Evolutionary conservation across 192 early-diverging fungal species (phyloP).

Genomic region (Backusella tarrabulga): DNA sequence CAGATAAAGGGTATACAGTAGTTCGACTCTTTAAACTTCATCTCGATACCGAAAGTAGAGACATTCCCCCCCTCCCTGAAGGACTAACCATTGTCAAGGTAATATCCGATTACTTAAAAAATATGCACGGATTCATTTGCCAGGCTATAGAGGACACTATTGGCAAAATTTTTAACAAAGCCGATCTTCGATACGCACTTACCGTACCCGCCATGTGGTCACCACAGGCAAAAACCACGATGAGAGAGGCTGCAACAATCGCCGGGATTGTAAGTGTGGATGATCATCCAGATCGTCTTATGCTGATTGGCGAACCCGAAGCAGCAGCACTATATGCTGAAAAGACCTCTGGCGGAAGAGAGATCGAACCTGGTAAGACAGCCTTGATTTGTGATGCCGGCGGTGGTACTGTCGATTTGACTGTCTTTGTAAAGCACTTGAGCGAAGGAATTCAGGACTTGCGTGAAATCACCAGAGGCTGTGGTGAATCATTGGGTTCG

Average conservation of each 20-base stretch:
- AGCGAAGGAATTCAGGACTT: conserved; percentile 16
- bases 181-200: conserved; percentile 42
- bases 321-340: conserved; percentile 52
- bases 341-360: conserved; percentile 38
- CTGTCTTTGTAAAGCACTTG: background rate
- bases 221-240: conserved; percentile 42
- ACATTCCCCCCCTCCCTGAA: conserved; percentile 40
- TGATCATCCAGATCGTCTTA: conserved; percentile 44
- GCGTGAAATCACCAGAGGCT: conserved; percentile 49
- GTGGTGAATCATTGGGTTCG: conserved; percentile 51
- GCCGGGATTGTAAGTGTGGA: conserved; percentile 39
- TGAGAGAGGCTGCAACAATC: conserved; percentile 44
- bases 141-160: conserved; percentile 10
- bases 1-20: conserved; percentile 35
- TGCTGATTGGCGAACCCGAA: conserved; percentile 39
- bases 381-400: conserved; percentile 55
- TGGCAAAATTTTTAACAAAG: conserved; percentile 36
- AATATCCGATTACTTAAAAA: conserved; percentile 53
- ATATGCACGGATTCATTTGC: conserved; percentile 35
- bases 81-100: conserved; percentile 44
- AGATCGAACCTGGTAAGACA: conserved; percentile 37
- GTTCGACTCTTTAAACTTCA: conserved; percentile 48
- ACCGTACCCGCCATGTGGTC: conserved; percentile 55
- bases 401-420: conserved; percentile 56
- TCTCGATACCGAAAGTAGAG: conserved; percentile 42